These are phyloP conservation scores for Trypanosoma cruzi DNA, from an alignment of 208 protist species.

Conservation along the genomic window DNA sequence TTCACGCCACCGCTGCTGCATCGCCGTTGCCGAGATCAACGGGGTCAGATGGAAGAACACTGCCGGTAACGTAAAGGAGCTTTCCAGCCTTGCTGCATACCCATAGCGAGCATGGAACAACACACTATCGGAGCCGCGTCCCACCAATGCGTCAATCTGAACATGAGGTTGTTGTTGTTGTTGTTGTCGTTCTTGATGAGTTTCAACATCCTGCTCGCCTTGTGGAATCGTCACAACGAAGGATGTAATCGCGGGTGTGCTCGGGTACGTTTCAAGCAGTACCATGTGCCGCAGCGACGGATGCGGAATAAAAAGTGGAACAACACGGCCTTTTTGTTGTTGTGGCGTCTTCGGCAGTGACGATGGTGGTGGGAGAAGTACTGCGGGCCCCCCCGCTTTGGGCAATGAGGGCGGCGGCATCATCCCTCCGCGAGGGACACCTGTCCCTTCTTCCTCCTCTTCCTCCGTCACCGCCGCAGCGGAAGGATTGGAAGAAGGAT, in stretches of 20 bases:
- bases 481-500: neutral
- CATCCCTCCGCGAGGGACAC: conserved; percentile 8
- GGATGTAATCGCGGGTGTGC: conserved; percentile 64
- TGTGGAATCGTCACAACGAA: conserved; percentile 44
- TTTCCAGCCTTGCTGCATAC: conserved; percentile 63
- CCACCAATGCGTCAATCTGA: conserved; percentile 58
- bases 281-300: conserved; percentile 47
- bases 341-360: conserved; percentile 2
- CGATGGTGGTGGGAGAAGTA: conserved; percentile 3
- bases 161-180: conserved; percentile 58
- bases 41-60: conserved; percentile 47
- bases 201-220: neutral
- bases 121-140: conserved; percentile 62
- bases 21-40: conserved; percentile 45
- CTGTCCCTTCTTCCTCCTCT: neutral
- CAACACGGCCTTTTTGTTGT: conserved; percentile 33
- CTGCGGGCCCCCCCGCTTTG: neutral
- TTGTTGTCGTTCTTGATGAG: neutral
- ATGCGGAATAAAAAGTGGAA: conserved; percentile 69
- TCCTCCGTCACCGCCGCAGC: neutral
- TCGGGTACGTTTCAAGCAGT: conserved; percentile 66
- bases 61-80: conserved; percentile 44
- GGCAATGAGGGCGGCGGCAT: conserved; percentile 6
- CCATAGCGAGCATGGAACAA: conserved; percentile 77
- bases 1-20: conserved; percentile 57